phyloP scores from a whole-genome alignment of 148 eudicot species.

The Rhododendron ovatum region DNA sequence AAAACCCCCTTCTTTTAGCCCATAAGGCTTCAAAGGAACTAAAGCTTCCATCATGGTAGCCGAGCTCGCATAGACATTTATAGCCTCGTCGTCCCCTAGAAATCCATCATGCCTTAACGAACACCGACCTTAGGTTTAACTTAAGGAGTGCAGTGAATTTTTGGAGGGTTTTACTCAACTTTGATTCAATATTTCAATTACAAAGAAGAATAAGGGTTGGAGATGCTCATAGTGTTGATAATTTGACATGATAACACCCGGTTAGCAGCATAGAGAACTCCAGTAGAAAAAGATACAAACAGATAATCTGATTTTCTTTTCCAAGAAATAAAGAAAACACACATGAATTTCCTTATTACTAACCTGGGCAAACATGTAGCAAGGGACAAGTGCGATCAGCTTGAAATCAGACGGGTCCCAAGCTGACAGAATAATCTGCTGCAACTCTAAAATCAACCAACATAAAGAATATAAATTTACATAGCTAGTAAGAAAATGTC shows the following conservation, averaged over 20 bases:
- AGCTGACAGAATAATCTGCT: slow-evolving; percentile 80
- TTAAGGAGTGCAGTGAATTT: not conserved
- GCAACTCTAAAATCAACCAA: slow-evolving; percentile 1
- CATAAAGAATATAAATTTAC: not conserved
- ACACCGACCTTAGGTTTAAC: not conserved
- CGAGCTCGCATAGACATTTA: not conserved
- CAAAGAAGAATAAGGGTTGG: too few species aligned
- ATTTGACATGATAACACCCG: slow-evolving; percentile 48
- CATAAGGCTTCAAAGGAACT: not conserved
- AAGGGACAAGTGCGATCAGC: slow-evolving; percentile 78
- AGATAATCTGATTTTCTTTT: not conserved
- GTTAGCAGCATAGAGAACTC: slow-evolving; percentile 84
- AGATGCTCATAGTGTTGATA: slow-evolving; percentile 50
- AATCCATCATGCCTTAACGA: not conserved
- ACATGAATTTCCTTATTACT: not conserved
- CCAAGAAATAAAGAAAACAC: not conserved
- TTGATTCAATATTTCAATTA: not conserved
- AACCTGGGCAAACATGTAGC: slow-evolving; percentile 88
- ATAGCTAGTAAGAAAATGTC: slow-evolving; percentile 89
- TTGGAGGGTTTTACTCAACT: not conserved
- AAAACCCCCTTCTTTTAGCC: not conserved
- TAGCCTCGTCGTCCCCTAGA: not conserved
- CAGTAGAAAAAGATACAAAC: slow-evolving; percentile 5
- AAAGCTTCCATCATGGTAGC: too few species aligned
- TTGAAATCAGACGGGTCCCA: slow-evolving; percentile 89